phyloP scores from a whole-genome alignment of 1,284 basidiomycete genomes.

The Rugosomyces carneus region DNA sequence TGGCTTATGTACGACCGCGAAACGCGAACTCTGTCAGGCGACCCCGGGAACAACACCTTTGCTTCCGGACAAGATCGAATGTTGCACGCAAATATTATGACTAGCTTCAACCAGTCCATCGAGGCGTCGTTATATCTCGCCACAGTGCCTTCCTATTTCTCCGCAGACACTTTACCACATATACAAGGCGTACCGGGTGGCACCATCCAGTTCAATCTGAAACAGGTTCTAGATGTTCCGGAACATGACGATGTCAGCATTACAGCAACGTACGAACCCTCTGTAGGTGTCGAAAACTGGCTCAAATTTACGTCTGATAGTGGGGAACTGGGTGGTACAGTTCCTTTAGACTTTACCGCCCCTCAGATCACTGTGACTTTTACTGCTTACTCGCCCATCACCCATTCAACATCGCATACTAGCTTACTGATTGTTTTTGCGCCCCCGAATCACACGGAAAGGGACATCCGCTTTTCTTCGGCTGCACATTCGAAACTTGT shows the following conservation, averaged over 20 bases:
- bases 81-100: constrained; percentile 59
- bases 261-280: constrained; percentile 46
- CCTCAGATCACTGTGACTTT: constrained; percentile 49
- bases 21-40: constrained; percentile 57
- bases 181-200: constrained; percentile 42
- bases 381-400: constrained; percentile 56
- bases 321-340: constrained; percentile 45
- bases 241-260: constrained; percentile 39
- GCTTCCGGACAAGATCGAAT: constrained; percentile 24
- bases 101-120: constrained; percentile 62
- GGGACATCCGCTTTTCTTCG: constrained; percentile 28
- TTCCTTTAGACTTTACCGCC: constrained; percentile 38
- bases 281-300: constrained; percentile 30
- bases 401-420: constrained; percentile 67
- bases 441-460: constrained; percentile 27
- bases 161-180: constrained; percentile 46
- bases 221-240: constrained; percentile 44
- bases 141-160: constrained; percentile 68
- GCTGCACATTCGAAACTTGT: constrained; percentile 42
- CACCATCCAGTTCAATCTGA: constrained; percentile 43
- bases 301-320: constrained; percentile 42
- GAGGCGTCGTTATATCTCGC: constrained; percentile 56
- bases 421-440: constrained; percentile 49
- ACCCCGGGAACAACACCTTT: constrained; percentile 38
- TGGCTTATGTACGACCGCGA: constrained; percentile 64